Evolutionary conservation across 495 filamentous ascomycete genomes (phyloP), one percentile per base, ranked within the genome.

Genomic region (Lasiosphaeria miniovina): DNA sequence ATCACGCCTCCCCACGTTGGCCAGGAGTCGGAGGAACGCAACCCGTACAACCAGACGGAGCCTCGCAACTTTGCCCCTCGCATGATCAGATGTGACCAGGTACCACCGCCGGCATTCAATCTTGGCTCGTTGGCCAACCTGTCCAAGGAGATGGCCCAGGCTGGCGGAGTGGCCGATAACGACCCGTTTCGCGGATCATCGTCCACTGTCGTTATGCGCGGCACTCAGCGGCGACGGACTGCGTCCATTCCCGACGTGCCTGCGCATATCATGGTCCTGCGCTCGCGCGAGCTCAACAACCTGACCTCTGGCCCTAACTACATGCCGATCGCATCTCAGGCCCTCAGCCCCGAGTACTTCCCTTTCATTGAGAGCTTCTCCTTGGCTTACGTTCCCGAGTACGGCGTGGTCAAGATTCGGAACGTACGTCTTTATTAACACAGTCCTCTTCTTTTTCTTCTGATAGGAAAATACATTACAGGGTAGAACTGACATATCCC

Each of bases 291-390:
- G 58, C 60, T 77, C 11, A 72, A 73, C 49, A 51, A 50, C 3
- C 58, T 77, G 24, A 68, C 66, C 4, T n/a, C 55, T 0, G 61
- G 61, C 10, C 40, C 41, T 2, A 50, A 33, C 11, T 68, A 70
- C 10, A n/a, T 58, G 3, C 77, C 78, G 4, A 65, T 55, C n/a
- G 34, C 68, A 5, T 58, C 68, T 0, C 59, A 68, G 6, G 71
- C 74, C n/a, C 48, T 78, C 14, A 36, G 68, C 41, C 59, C 66
- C 0, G 41, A 56, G 2, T 75, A 75, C 50, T 69, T 81, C 6
- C 78, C 80, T 0, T 80, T 82, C 61, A 57, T 71, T 3, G 77
- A 82, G 60, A 52, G 66, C 40, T 54, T 52, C 8, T 65, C 52
- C 0, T 63, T 65, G 50, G 35, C 57, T 4, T 15, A 40, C 14